These are phyloP conservation scores for Mycena rosella DNA, from an alignment of 768 basidiomycete genomes.

Conservation along the genomic window DNA sequence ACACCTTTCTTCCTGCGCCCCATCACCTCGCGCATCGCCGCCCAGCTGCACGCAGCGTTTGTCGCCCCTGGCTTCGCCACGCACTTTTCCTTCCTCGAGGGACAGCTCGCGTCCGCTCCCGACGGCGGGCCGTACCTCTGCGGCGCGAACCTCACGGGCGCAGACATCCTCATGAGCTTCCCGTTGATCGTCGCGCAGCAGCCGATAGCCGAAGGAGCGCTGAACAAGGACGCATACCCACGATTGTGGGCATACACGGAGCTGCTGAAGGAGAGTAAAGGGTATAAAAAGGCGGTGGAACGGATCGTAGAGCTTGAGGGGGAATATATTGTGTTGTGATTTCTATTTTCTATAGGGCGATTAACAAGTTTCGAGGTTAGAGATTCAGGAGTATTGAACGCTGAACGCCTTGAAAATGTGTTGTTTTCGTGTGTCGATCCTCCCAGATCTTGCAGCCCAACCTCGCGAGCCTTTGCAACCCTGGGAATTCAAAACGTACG, in stretches of 20 bases:
- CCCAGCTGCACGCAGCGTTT: neutral
- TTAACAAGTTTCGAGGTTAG: too few relatives aligned
- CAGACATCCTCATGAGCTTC: constrained; percentile 24
- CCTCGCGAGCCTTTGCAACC: too few relatives aligned
- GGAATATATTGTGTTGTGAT: neutral
- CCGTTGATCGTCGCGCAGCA: constrained; percentile 3
- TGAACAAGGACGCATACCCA: constrained; percentile 15
- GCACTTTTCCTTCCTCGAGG: constrained; percentile 14
- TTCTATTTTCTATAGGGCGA: too few relatives aligned
- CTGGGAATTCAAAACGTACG: too few relatives aligned
- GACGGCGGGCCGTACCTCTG: constrained; percentile 28
- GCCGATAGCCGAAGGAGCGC: constrained; percentile 2
- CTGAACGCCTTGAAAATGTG: too few relatives aligned
- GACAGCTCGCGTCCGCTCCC: constrained; percentile 16
- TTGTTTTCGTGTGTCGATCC: too few relatives aligned
- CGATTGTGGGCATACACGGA: constrained; percentile 22
- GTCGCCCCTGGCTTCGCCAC: neutral
- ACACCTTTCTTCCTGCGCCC: constrained; percentile 19
- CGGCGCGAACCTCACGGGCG: constrained; percentile 12
- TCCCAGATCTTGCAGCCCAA: too few relatives aligned
- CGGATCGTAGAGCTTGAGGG: constrained; percentile 23
- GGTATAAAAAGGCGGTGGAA: neutral
- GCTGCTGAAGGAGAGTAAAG: constrained; percentile 11
- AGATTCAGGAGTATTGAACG: too few relatives aligned
- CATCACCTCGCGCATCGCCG: constrained; percentile 17